Evolutionary conservation across 2,329 filamentous ascomycete species (phyloP), one percentile per base, ranked within the genome.

Genomic region (Epichloe festucae): DNA sequence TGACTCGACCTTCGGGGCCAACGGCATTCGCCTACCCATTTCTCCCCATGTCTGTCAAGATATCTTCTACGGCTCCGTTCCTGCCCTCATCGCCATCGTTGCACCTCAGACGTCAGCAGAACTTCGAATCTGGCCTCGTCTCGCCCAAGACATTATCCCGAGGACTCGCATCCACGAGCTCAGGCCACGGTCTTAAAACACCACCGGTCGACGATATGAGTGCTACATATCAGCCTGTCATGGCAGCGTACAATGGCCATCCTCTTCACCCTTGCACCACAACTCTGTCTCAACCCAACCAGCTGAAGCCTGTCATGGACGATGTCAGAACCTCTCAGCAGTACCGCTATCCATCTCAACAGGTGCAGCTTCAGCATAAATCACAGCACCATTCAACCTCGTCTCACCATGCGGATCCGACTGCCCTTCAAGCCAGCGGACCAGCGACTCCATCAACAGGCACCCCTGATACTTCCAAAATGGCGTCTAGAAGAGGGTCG

Each of bases 171-270:
- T 52, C 56, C 47, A 49, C 51, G 39, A 52, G 49, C 41, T 50
- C 55, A 49, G 62, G 58, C 52, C 62, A 63, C 62, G 74, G 75
- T 54, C 70, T 77, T 59, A 68, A 66, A 60, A 77, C 74, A 53
- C 75, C 76, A 49, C 75, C 74, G 41, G 63, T 67, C 57, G 75
- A 78, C 67, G 68, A 71, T 54, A 73, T 79, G 77, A 75, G 70
- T 57, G 67, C 74, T 55, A 67, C 72, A n/a, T 78, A 77, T 57
- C 73, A 76, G 48, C 66, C 70, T 12, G 64, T 70, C 51, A 67
- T 74, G 59, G 67, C 71, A 53, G 68, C 69, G 49, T 78, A 75
- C 62, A 70, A 74, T 41, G 66, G 61, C 56, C 70, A 75, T 40
- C 7, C 47, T 49, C 60, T 73, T 40, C 65, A 69, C 53, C 65